A percentile compares a stretch with the other conserved stretches of the same genome.
Conservation (phyloP, 2,329 filamentous ascomycete species). For the Rhynchosporium secalis region DNA sequence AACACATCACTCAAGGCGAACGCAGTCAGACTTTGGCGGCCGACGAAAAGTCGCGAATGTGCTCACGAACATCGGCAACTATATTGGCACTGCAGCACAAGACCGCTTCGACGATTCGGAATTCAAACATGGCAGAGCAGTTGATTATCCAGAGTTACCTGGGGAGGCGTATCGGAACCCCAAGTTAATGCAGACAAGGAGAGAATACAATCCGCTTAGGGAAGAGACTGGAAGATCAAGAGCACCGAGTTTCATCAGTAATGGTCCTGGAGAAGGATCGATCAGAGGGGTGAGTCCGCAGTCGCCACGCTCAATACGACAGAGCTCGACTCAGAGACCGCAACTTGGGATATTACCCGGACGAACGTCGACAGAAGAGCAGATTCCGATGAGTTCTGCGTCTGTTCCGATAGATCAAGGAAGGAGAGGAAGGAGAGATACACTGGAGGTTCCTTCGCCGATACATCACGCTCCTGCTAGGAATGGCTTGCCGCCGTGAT, state of each 20-base stretch:
- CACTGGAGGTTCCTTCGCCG: slow-evolving; percentile 40
- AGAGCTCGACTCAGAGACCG: slow-evolving; percentile 19
- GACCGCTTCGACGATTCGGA: slow-evolving; percentile 51
- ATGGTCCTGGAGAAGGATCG: slow-evolving; percentile 39
- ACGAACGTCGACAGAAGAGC: slow-evolving; percentile 22
- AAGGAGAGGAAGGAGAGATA: slow-evolving; percentile 33
- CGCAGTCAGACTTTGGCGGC: slow-evolving; percentile 32
- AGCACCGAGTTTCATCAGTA: slow-evolving; percentile 44
- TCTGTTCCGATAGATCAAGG: slow-evolving; percentile 1
- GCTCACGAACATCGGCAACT: slow-evolving; percentile 47
- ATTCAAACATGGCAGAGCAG: slow-evolving; percentile 48
- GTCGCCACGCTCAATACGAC: slow-evolving; percentile 21
- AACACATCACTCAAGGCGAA: not conserved
- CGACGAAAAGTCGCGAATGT: slow-evolving; percentile 47
- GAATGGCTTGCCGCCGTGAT: not conserved
- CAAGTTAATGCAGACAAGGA: slow-evolving; percentile 42
- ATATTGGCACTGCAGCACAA: slow-evolving; percentile 49
- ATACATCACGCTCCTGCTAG: slow-evolving; percentile 11
- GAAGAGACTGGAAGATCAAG: slow-evolving; percentile 39
- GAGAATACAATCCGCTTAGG: slow-evolving; percentile 43
- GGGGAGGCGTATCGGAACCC: slow-evolving; percentile 52
- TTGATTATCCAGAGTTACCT: slow-evolving; percentile 57
- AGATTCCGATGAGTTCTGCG: slow-evolving; percentile 17
- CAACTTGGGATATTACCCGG: slow-evolving; percentile 31
- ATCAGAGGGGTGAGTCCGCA: not conserved